Evolutionary conservation across 352 stramenopile genomes (phyloP).

Genomic region (Saprolegnia diclina): DNA sequence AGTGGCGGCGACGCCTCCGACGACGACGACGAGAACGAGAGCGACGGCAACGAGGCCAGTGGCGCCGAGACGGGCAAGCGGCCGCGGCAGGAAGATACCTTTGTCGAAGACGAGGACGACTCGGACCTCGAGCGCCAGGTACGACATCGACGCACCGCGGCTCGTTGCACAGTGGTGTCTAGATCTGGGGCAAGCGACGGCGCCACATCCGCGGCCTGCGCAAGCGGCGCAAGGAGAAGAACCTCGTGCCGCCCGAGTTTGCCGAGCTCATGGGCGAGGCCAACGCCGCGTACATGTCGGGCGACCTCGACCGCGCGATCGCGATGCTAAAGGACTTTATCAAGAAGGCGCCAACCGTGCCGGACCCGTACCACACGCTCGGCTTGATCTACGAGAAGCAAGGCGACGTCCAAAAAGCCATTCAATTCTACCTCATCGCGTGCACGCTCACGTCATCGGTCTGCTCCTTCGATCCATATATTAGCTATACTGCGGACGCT

Average conservation of each 20-base stretch:
- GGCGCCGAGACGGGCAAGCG: conserved; percentile 54
- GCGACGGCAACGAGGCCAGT: conserved; percentile 54
- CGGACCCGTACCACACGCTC: conserved; percentile 80
- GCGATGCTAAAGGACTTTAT: conserved; percentile 82
- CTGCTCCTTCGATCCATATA: neutral
- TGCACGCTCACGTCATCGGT: conserved; percentile 56
- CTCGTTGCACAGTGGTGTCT: neutral
- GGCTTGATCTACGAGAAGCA: conserved; percentile 86
- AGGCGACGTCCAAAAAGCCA: conserved; percentile 67
- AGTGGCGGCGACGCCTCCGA: conserved; percentile 6
- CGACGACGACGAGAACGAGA: conserved; percentile 32
- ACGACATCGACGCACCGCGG: neutral
- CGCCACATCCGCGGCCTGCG: conserved; percentile 14
- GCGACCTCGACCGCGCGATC: conserved; percentile 81
- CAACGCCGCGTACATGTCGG: conserved; percentile 83
- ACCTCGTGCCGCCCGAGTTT: conserved; percentile 59
- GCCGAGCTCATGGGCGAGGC: conserved; percentile 72
- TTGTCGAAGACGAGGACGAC: conserved; percentile 58
- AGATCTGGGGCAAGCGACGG: conserved; percentile 71
- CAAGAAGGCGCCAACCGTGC: conserved; percentile 83
- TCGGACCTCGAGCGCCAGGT: conserved; percentile 76
- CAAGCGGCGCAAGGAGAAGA: neutral
- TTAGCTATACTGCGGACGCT: no score
- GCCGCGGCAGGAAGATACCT: conserved; percentile 23
- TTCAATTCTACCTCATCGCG: conserved; percentile 83